A percentile compares a stretch with the other conserved stretches of the same genome.
phyloP scores from a whole-genome alignment of 1,139 yeast genomes.

The Protomyces inouyei region DNA sequence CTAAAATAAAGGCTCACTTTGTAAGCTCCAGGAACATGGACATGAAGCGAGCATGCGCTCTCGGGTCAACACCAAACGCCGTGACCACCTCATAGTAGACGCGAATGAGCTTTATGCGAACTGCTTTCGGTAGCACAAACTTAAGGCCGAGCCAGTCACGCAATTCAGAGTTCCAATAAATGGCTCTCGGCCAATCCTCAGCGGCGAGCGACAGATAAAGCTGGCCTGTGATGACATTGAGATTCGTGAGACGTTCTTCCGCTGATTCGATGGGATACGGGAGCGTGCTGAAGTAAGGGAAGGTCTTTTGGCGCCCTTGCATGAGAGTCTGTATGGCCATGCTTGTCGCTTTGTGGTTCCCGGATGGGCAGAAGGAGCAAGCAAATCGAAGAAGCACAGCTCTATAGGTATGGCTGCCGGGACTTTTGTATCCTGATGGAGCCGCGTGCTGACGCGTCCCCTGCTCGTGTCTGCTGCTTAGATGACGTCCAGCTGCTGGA shows the following conservation, averaged over 20 bases:
- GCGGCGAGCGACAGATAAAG: constrained; percentile 73
- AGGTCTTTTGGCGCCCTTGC: constrained; percentile 38
- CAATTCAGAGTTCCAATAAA: constrained; percentile 83
- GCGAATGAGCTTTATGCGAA: constrained; percentile 58
- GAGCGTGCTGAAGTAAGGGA: constrained; percentile 56
- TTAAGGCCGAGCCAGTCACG: constrained; percentile 75
- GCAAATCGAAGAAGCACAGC: no score
- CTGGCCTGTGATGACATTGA: constrained; percentile 73
- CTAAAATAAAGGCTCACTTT: constrained; percentile 49
- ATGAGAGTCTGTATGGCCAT: background rate
- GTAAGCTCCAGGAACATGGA: constrained; percentile 23
- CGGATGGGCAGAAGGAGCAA: no score
- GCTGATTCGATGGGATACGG: constrained; percentile 75
- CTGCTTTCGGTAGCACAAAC: constrained; percentile 67
- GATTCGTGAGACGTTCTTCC: constrained; percentile 64
- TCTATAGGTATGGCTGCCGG: no score
- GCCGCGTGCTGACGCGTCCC: no score
- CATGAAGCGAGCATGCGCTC: constrained; percentile 47
- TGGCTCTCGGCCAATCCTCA: constrained; percentile 67
- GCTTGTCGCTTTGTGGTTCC: no score
- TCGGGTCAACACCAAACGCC: constrained; percentile 62
- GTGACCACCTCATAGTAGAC: constrained; percentile 71
- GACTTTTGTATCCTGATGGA: no score
- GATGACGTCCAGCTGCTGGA: no score
- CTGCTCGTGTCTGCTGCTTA: no score